Evolutionary conservation across 345 rosid genomes (phyloP).

Genomic region (Camelina sativa): DNA sequence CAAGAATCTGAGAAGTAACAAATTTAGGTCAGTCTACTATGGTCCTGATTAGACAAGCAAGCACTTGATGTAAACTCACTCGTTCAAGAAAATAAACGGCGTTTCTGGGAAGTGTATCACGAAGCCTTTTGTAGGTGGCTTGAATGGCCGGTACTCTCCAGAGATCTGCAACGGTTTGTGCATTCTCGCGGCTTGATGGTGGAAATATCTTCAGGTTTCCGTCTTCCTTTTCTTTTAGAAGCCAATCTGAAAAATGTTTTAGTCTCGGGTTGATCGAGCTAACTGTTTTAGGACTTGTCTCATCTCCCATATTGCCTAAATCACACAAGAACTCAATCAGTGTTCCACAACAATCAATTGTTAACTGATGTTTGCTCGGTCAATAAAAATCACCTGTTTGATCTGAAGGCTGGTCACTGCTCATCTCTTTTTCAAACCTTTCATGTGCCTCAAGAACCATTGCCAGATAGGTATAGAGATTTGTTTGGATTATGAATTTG

Average conservation of each 20-base stretch:
- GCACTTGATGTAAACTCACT: conserved; percentile 50
- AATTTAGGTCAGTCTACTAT: conserved; percentile 20
- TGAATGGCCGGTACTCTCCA: conserved; percentile 79
- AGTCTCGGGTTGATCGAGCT: conserved; percentile 61
- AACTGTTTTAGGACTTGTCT: conserved; percentile 42
- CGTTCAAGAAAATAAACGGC: conserved; percentile 86
- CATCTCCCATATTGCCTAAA: conserved; percentile 47
- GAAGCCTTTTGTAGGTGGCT: conserved; percentile 77
- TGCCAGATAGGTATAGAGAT: conserved; percentile 73
- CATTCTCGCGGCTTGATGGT: conserved; percentile 65
- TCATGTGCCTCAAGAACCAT: conserved; percentile 70
- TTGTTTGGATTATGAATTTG: conserved; percentile 78
- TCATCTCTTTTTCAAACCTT: conserved; percentile 62
- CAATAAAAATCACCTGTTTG: conserved; percentile 50
- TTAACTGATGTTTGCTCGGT: conserved; percentile 21
- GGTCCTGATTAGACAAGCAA: conserved; percentile 20
- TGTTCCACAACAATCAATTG: background rate
- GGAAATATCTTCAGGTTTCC: conserved; percentile 82
- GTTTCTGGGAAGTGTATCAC: conserved; percentile 65
- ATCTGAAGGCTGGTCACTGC: conserved; percentile 45
- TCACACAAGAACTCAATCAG: conserved; percentile 29
- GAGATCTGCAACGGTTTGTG: conserved; percentile 65
- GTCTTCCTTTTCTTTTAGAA: conserved; percentile 61
- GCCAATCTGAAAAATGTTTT: conserved; percentile 77
- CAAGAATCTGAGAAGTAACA: conserved; percentile 64